A percentile compares a stretch with the other conserved stretches of the same genome.
Evolutionary conservation across 345 rosid genomes (phyloP).

Genomic region (Citrus reticulata): DNA sequence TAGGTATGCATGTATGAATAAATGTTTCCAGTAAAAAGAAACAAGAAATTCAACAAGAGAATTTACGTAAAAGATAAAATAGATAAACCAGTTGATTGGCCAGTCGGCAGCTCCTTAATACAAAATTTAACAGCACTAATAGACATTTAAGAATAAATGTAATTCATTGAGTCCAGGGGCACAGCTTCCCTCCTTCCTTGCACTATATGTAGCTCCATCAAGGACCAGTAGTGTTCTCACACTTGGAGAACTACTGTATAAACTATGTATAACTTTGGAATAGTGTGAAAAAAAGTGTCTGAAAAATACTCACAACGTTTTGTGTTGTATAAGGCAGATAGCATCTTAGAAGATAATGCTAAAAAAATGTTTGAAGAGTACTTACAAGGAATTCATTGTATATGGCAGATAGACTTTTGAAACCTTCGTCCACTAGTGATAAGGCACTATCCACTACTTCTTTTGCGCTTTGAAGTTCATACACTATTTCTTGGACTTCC

Average conservation of each 20-base stretch:
- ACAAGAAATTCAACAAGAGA: no score
- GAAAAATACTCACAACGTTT: slow-evolving; percentile 49
- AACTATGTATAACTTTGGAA: neutral
- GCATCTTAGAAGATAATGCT: slow-evolving; percentile 33
- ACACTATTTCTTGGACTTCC: slow-evolving; percentile 49
- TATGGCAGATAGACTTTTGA: slow-evolving; percentile 44
- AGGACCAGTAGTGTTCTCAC: neutral
- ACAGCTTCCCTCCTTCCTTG: neutral
- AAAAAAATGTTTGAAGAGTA: slow-evolving; percentile 16
- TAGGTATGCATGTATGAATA: neutral
- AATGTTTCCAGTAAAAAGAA: neutral
- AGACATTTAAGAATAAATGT: neutral
- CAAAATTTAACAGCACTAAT: neutral
- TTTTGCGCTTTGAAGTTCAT: slow-evolving; percentile 47
- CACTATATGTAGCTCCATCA: neutral
- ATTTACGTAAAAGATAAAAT: no score
- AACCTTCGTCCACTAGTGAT: slow-evolving; percentile 56
- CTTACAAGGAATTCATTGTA: slow-evolving; percentile 52
- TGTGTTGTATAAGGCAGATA: slow-evolving; percentile 33
- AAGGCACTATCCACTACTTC: slow-evolving; percentile 41
- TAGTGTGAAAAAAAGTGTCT: neutral
- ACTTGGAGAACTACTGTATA: neutral
- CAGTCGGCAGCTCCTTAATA: neutral
- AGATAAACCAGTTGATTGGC: neutral
- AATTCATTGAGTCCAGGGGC: neutral